Conservation (phyloP, 768 basidiomycete species). For the Phanerochaete carnosa region DNA sequence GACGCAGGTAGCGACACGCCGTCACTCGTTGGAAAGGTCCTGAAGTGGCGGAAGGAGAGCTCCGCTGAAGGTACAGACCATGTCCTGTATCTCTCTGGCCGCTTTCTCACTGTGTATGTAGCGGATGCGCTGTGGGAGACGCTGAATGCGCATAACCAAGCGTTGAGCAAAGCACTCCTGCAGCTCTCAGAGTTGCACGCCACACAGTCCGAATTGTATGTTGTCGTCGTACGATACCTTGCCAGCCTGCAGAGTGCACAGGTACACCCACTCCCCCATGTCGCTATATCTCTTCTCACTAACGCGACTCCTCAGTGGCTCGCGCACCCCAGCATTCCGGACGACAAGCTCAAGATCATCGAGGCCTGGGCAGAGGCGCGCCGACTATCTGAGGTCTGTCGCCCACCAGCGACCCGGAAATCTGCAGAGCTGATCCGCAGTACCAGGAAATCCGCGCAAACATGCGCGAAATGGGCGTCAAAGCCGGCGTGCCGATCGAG, state of each 20-base stretch:
- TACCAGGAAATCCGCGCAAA: constrained; percentile 66
- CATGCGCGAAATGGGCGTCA: constrained; percentile 83
- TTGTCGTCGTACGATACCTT: constrained; percentile 57
- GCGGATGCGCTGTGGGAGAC: constrained; percentile 65
- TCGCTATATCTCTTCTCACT: background rate
- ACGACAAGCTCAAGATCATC: constrained; percentile 41
- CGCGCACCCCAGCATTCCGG: constrained; percentile 51
- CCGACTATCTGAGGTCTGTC: constrained; percentile 51
- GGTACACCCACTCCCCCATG: constrained; percentile 28
- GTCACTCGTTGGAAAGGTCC: constrained; percentile 85
- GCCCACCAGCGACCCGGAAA: background rate
- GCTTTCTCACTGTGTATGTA: constrained; percentile 24
- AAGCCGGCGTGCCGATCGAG: constrained; percentile 83
- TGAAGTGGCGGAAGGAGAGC: constrained; percentile 81
- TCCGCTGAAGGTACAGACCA: constrained; percentile 44
- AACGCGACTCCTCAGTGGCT: constrained; percentile 18
- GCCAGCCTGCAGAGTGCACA: constrained; percentile 57
- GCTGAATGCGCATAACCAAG: constrained; percentile 60
- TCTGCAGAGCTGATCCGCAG: background rate
- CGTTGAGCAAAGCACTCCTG: constrained; percentile 50
- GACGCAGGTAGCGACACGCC: constrained; percentile 97
- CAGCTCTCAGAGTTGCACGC: constrained; percentile 48
- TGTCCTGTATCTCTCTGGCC: background rate
- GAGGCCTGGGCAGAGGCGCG: constrained; percentile 58
- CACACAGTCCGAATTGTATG: constrained; percentile 47